Evolutionary conservation across 2,329 filamentous ascomycete species (phyloP).

Genomic region (Basipetospora chlamydospora): DNA sequence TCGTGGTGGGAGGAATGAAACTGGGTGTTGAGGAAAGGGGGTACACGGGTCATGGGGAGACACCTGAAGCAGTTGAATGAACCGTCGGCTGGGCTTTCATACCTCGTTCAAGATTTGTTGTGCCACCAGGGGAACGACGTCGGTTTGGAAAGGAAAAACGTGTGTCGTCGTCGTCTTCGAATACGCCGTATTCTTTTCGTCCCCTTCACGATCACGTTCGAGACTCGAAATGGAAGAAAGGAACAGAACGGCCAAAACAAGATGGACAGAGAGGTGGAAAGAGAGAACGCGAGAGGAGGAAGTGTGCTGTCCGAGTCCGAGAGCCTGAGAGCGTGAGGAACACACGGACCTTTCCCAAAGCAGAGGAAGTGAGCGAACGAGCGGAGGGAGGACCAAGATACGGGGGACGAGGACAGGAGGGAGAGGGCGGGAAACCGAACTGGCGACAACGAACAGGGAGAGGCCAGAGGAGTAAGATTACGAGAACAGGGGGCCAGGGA

Average conservation of each 20-base stretch:
- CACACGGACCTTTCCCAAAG: constrained; percentile 2
- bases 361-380: constrained; percentile 1
- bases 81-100: neutral
- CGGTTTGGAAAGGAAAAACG: neutral
- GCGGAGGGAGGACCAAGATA: neutral
- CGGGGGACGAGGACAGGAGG: neutral
- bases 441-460: neutral
- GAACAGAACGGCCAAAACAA: neutral
- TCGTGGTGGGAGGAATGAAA: neutral
- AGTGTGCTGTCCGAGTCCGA: neutral
- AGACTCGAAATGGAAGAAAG: neutral
- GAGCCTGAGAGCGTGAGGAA: neutral
- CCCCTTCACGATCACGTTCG: constrained; percentile 1
- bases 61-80: neutral
- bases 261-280: neutral
- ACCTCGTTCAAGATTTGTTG: neutral
- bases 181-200: constrained; percentile 5
- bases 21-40: neutral
- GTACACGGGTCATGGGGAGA: too few relatives aligned
- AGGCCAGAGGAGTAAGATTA: too few relatives aligned
- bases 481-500: too few relatives aligned
- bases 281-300: neutral
- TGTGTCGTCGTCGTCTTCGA: neutral
- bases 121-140: neutral
- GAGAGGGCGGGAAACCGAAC: neutral